phyloP scores from a whole-genome alignment of 495 filamentous ascomycete genomes.

The Aspergillus kassunensis region DNA sequence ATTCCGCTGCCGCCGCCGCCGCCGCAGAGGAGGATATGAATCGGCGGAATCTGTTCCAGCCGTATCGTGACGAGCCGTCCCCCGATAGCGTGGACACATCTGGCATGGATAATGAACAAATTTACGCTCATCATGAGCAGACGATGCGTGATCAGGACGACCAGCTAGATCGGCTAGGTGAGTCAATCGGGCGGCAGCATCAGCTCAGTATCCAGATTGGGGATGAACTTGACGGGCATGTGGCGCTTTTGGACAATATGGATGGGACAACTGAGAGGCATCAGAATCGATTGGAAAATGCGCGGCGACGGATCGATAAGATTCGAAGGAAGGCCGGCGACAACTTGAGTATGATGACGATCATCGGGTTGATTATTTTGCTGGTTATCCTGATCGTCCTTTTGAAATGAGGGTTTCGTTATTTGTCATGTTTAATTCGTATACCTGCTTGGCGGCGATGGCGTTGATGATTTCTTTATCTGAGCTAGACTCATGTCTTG shows the following conservation, averaged over 20 bases:
- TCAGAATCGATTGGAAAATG: slow-evolving; percentile 66
- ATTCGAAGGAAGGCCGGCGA: slow-evolving; percentile 72
- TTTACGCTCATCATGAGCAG: slow-evolving; percentile 77
- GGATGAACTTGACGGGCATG: slow-evolving; percentile 89
- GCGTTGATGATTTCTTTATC: slow-evolving; percentile 6
- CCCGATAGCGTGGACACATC: slow-evolving; percentile 60
- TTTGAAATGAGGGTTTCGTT: slow-evolving; percentile 53
- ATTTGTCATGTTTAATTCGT: slow-evolving; percentile 4
- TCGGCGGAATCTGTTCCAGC: slow-evolving; percentile 58
- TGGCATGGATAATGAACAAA: slow-evolving; percentile 74
- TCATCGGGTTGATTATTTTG: slow-evolving; percentile 70
- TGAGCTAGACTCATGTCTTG: slow-evolving; percentile 1
- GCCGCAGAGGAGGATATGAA: slow-evolving; percentile 50
- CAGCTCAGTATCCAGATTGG: slow-evolving; percentile 95
- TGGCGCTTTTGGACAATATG: slow-evolving; percentile 81
- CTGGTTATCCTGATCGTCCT: slow-evolving; percentile 74
- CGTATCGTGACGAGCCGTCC: slow-evolving; percentile 58
- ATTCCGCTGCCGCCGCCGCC: slow-evolving; percentile 53
- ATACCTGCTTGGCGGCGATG: slow-evolving; percentile 3
- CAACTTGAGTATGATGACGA: slow-evolving; percentile 74
- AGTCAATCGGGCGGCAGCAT: slow-evolving; percentile 84
- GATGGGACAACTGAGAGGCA: slow-evolving; percentile 81
- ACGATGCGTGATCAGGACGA: slow-evolving; percentile 85
- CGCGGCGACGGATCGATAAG: slow-evolving; percentile 62
- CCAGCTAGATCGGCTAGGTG: slow-evolving; percentile 81